phyloP scores from a whole-genome alignment of 345 rosid species.

The Stellera chamaejasme region DNA sequence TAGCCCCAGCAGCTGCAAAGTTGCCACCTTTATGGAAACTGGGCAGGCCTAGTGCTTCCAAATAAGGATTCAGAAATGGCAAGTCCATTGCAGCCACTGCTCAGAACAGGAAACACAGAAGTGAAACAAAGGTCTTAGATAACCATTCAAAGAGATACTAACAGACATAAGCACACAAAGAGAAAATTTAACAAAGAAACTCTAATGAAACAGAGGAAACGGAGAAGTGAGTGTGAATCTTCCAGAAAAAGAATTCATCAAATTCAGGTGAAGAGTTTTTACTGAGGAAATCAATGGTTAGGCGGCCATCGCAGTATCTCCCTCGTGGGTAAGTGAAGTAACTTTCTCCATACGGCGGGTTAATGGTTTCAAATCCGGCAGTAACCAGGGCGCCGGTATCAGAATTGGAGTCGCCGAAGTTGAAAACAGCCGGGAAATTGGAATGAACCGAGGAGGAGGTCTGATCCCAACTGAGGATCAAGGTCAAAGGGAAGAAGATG shows the following conservation, averaged over 20 bases:
- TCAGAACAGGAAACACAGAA: slow-evolving; percentile 1
- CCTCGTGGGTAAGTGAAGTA: slow-evolving; percentile 62
- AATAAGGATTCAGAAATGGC: slow-evolving; percentile 78
- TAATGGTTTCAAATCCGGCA: slow-evolving; percentile 53
- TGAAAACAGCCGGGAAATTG: slow-evolving; percentile 60
- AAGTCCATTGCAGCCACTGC: slow-evolving; percentile 95
- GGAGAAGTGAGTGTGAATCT: background rate
- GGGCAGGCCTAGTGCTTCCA: slow-evolving; percentile 79
- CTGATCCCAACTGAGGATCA: too few relatives aligned
- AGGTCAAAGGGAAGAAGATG: slow-evolving; percentile 26
- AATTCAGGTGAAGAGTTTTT: slow-evolving; percentile 10
- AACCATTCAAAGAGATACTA: background rate
- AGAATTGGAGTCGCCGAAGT: slow-evolving; percentile 93
- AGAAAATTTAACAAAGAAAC: background rate
- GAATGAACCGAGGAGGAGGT: slow-evolving; percentile 27
- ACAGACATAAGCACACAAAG: background rate
- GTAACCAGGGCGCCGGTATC: slow-evolving; percentile 80
- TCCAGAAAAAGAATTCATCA: background rate
- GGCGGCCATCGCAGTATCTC: slow-evolving; percentile 87
- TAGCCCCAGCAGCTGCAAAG: slow-evolving; percentile 89
- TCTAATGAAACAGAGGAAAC: slow-evolving; percentile 12
- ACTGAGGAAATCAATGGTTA: slow-evolving; percentile 73
- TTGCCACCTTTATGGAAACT: slow-evolving; percentile 80
- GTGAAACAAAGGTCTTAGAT: background rate
- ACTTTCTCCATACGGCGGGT: slow-evolving; percentile 56